Conservation (phyloP, 1,284 basidiomycete genomes). For the Papiliotrema terrestris region DNA sequence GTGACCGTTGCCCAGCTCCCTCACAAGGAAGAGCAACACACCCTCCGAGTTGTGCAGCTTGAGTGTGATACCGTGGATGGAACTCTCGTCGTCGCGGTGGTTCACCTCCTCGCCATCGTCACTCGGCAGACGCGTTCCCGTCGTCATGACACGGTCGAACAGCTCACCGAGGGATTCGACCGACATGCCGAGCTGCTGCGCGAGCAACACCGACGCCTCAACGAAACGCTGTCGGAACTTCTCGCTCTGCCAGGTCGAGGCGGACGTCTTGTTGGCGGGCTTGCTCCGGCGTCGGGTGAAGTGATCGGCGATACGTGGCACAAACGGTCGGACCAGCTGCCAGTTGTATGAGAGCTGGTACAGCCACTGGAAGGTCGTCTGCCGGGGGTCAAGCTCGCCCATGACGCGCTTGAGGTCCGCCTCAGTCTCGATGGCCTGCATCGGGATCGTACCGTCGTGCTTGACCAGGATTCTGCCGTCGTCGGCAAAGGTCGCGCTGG, state of each 20-base stretch:
- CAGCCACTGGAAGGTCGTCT: slow-evolving; percentile 55
- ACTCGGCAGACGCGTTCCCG: slow-evolving; percentile 43
- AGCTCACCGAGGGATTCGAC: slow-evolving; percentile 62
- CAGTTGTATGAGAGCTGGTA: slow-evolving; percentile 55
- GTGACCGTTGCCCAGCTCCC: slow-evolving; percentile 46
- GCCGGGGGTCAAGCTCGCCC: slow-evolving; percentile 51
- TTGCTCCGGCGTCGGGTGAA: slow-evolving; percentile 11
- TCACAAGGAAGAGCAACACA: slow-evolving; percentile 54
- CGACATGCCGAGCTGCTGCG: slow-evolving; percentile 51
- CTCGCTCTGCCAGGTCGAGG: slow-evolving; percentile 23
- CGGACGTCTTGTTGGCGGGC: slow-evolving; percentile 3
- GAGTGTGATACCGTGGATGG: slow-evolving; percentile 47
- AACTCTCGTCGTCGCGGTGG: slow-evolving; percentile 38
- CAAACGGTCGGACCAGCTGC: slow-evolving; percentile 51
- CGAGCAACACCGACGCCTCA: slow-evolving; percentile 51
- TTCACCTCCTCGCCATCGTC: slow-evolving; percentile 23
- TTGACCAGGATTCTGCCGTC: slow-evolving; percentile 52
- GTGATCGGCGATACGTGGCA: slow-evolving; percentile 46
- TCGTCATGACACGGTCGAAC: slow-evolving; percentile 53
- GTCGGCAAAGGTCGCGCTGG: slow-evolving; percentile 53
- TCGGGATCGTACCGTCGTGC: slow-evolving; percentile 53
- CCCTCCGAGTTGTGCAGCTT: slow-evolving; percentile 45
- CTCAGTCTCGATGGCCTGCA: slow-evolving; percentile 54
- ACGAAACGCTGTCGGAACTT: slow-evolving; percentile 52
- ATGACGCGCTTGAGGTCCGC: slow-evolving; percentile 50